Conservation (phyloP, 2,329 filamentous ascomycete species). For the Microascus cirrosus region DNA sequence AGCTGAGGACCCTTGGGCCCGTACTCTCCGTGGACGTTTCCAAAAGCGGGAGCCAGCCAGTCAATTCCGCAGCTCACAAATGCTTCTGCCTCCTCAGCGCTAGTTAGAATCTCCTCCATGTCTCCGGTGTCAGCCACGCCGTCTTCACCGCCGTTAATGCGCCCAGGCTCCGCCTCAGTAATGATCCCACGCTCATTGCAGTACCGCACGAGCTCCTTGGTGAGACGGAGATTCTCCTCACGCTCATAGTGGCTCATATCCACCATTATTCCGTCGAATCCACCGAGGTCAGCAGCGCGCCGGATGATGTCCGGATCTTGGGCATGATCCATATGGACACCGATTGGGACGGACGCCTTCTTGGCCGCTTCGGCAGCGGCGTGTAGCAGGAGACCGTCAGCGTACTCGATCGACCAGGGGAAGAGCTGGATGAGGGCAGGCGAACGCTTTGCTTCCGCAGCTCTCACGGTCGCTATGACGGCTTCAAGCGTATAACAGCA, state of each 20-base stretch:
- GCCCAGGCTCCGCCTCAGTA: conserved; percentile 57
- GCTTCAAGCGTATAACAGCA: conserved; percentile 61
- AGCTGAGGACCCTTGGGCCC: conserved; percentile 51
- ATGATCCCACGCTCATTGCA: conserved; percentile 54
- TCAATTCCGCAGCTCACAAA: conserved; percentile 64
- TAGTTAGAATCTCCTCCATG: conserved; percentile 29
- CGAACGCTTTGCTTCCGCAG: conserved; percentile 54
- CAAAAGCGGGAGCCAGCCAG: conserved; percentile 64
- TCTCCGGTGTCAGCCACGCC: conserved; percentile 52
- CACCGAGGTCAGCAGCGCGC: conserved; percentile 39
- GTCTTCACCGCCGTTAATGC: conserved; percentile 57
- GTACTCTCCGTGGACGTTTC: conserved; percentile 67
- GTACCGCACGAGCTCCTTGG: conserved; percentile 47
- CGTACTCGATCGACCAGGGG: conserved; percentile 36
- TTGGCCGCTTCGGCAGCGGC: conserved; percentile 44
- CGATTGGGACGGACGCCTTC: conserved; percentile 44
- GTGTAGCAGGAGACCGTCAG: not conserved
- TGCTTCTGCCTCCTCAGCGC: conserved; percentile 55
- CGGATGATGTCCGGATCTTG: conserved; percentile 49
- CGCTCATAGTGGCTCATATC: conserved; percentile 67
- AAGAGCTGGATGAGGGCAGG: conserved; percentile 62
- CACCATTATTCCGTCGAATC: conserved; percentile 65
- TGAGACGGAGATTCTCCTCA: conserved; percentile 55
- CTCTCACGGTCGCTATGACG: conserved; percentile 55
- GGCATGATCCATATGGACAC: conserved; percentile 56